phyloP scores from a whole-genome alignment of 306 rosid species.

The Mimosa bimucronata region DNA sequence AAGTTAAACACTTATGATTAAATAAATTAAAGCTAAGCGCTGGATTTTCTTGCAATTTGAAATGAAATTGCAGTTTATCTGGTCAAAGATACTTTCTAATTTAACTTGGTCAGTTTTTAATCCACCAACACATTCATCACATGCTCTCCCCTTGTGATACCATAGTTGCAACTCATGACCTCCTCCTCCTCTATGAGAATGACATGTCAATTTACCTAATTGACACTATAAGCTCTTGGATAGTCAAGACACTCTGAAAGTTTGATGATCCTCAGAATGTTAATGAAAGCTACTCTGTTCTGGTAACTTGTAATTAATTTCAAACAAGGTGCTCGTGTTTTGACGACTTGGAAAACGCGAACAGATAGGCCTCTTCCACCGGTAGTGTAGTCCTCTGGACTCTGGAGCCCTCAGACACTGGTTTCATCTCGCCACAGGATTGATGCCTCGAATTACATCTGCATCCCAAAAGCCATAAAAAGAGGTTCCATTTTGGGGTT shows the following conservation, averaged over 20 bases:
- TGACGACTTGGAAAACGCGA: not conserved
- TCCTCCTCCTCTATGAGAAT: too few relatives aligned
- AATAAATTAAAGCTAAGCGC: too few relatives aligned
- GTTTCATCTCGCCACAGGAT: too few relatives aligned
- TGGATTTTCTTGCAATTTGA: not conserved
- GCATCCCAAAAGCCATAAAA: not conserved
- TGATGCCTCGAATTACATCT: not conserved
- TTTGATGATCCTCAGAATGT: not conserved
- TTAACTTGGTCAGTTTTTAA: too few relatives aligned
- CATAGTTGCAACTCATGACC: too few relatives aligned
- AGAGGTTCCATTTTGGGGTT: not conserved
- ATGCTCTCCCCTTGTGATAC: too few relatives aligned
- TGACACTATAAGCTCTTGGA: too few relatives aligned
- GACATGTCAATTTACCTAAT: too few relatives aligned
- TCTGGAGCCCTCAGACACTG: too few relatives aligned
- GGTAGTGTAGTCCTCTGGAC: not conserved
- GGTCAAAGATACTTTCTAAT: not conserved
- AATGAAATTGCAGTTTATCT: not conserved
- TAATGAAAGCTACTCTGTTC: not conserved
- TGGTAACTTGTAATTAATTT: not conserved
- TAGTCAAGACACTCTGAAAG: not conserved
- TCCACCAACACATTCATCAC: too few relatives aligned
- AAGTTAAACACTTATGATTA: not conserved
- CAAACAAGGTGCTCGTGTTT: not conserved
- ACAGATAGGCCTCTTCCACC: not conserved